Base-by-base conservation (phyloP, 2,329 filamentous ascomycete species). In the Apiospora saccharicola region DNA sequence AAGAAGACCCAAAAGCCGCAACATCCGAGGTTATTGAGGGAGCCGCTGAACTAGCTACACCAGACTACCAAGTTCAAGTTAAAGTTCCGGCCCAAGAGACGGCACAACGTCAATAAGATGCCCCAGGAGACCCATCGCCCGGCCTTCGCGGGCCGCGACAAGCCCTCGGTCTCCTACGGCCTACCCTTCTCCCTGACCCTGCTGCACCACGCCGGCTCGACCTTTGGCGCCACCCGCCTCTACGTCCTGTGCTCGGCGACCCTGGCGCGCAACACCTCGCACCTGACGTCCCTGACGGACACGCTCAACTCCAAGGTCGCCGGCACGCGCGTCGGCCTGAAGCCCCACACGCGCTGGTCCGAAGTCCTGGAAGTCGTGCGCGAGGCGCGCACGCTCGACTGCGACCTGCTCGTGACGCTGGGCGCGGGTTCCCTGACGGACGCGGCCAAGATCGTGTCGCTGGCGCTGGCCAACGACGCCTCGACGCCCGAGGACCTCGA, bases 351-450 rank as follows among this genome's bases (percentile, higher is more conserved):
- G 1, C 82, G 85, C 4, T 89, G 86, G 83, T 83, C 84, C 1
- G 86, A 90, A 72, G 83, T 89, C 8, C 75, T 90, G 0, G 82
- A 86, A 61, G 82, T 88, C 37, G 81, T 84, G 1, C 75, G 80
- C 0, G 85, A 88, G 30, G 82, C 82, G 1, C 76, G 80, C 6
- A 73, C 75, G 0, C 76, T 75, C 10, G 71, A 82, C 4, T 83
- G 83, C 0, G 88, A 90, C 79, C 82, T 86, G 53, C 76, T 90
- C 6, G 77, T 90, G 14, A 90, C 88, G 0, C 77, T 90, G 2
- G 88, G 89, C 4, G 88, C 83, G 0, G 88, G 89, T 0, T 88
- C 85, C 67, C 76, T 90, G n/a, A 89, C 86, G 0, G 88, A 90
- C 76, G 87, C 82, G 0, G 87, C 87, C 0, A 90, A 90, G 77